A percentile compares a stretch with the other conserved stretches of the same genome.
These are phyloP conservation scores for Scheffersomyces lignicola DNA, from an alignment of 1,139 yeast species.

Conservation along the genomic window DNA sequence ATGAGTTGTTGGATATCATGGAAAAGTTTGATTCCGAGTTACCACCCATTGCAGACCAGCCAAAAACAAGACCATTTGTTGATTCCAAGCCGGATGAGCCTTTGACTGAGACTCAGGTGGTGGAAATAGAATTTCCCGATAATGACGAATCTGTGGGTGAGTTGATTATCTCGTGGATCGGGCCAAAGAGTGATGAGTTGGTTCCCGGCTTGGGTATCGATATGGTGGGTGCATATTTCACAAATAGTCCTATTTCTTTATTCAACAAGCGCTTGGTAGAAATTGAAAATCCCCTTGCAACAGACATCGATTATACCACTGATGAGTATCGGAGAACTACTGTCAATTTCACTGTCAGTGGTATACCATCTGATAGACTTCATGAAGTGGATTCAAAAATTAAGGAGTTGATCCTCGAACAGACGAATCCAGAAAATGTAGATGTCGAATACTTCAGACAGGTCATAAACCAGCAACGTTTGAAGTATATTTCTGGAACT, in stretches of 20 bases:
- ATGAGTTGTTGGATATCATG: slow-evolving; percentile 63
- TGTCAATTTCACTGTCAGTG: slow-evolving; percentile 58
- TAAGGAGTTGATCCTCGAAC: slow-evolving; percentile 51
- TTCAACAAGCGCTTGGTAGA: slow-evolving; percentile 74
- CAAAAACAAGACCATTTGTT: slow-evolving; percentile 71
- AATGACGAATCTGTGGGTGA: slow-evolving; percentile 86
- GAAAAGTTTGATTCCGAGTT: slow-evolving; percentile 61
- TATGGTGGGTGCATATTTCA: slow-evolving; percentile 70
- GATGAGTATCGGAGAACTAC: slow-evolving; percentile 67
- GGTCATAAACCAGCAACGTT: slow-evolving; percentile 62
- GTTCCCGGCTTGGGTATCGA: slow-evolving; percentile 67
- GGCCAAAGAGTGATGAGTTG: slow-evolving; percentile 61
- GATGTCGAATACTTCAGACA: slow-evolving; percentile 69
- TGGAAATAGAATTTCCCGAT: slow-evolving; percentile 79
- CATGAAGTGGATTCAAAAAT: slow-evolving; percentile 52
- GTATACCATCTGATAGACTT: slow-evolving; percentile 74
- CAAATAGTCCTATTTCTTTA: slow-evolving; percentile 71
- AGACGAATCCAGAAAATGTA: slow-evolving; percentile 47
- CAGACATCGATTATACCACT: slow-evolving; percentile 65
- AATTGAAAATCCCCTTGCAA: slow-evolving; percentile 78
- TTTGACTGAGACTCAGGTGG: slow-evolving; percentile 40
- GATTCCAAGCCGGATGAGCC: slow-evolving; percentile 59
- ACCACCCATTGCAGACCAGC: slow-evolving; percentile 36
- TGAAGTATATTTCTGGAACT: slow-evolving; percentile 60
- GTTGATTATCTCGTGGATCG: slow-evolving; percentile 74